A percentile compares a stretch with the other conserved stretches of the same genome.
Evolutionary conservation across 345 rosid species (phyloP).

Genomic region (Brassica napus): DNA sequence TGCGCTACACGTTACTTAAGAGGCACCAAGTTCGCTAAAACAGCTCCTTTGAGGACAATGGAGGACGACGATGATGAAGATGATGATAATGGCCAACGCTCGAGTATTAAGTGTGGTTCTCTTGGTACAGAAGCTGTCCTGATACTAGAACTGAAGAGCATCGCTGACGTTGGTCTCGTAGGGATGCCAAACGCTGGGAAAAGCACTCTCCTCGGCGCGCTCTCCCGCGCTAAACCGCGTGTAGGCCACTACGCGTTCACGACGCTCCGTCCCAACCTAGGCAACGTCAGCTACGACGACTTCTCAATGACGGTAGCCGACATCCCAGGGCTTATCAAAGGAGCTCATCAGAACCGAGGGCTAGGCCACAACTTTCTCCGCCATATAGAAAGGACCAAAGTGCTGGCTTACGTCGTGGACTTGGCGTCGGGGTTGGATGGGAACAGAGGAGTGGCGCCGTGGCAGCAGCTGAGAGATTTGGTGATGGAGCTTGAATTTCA

Average conservation of each 20-base stretch:
- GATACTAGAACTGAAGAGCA: slow-evolving; percentile 84
- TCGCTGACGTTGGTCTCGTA: slow-evolving; percentile 93
- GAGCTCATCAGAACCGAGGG: slow-evolving; percentile 83
- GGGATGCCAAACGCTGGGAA: slow-evolving; percentile 98
- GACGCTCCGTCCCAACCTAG: slow-evolving; percentile 83
- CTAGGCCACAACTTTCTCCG: slow-evolving; percentile 90
- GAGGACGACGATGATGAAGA: slow-evolving; percentile 39
- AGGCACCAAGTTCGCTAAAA: slow-evolving; percentile 42
- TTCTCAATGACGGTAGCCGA: slow-evolving; percentile 90
- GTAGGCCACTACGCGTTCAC: slow-evolving; percentile 92
- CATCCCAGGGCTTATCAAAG: slow-evolving; percentile 90
- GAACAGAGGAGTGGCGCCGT: slow-evolving; percentile 70
- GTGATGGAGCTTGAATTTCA: slow-evolving; percentile 84
- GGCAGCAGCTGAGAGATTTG: slow-evolving; percentile 81
- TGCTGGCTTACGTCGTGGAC: slow-evolving; percentile 86
- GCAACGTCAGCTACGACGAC: slow-evolving; percentile 72
- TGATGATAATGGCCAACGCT: slow-evolving; percentile 36
- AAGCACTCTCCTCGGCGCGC: slow-evolving; percentile 86
- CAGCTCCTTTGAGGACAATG: slow-evolving; percentile 1
- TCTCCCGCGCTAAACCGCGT: slow-evolving; percentile 78
- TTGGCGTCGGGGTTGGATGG: slow-evolving; percentile 76
- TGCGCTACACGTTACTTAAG: slow-evolving; percentile 45
- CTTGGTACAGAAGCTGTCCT: slow-evolving; percentile 68
- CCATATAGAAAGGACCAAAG: slow-evolving; percentile 90
- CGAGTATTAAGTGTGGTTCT: slow-evolving; percentile 50